Conservation (phyloP, 208 protist species). For the Jaenimonas drosophilae region DNA sequence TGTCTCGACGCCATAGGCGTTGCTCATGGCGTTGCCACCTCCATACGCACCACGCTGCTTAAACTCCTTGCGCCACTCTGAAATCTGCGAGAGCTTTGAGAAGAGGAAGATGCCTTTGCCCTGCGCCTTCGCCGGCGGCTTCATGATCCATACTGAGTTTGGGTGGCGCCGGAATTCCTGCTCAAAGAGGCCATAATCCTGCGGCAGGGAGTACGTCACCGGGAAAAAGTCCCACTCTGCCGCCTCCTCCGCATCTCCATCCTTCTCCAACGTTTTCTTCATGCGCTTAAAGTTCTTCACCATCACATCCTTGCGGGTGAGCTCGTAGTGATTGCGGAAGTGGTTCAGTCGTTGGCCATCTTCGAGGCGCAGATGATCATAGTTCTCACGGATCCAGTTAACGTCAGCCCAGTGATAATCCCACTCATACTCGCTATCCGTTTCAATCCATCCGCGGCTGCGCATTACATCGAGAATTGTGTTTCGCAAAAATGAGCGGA, state of each 20-base stretch:
- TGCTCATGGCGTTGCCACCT: constrained; percentile 7
- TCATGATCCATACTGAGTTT: constrained; percentile 95
- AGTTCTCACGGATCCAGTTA: constrained; percentile 88
- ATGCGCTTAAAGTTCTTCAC: constrained; percentile 94
- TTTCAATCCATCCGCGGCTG: constrained; percentile 88
- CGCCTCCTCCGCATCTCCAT: constrained; percentile 74
- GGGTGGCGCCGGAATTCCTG: constrained; percentile 90
- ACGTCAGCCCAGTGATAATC: constrained; percentile 92
- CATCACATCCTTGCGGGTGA: constrained; percentile 94
- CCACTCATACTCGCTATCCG: constrained; percentile 86
- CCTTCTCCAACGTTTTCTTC: constrained; percentile 77
- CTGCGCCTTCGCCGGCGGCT: constrained; percentile 93
- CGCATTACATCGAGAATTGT: constrained; percentile 88
- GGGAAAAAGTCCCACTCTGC: constrained; percentile 92
- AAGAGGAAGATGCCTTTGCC: constrained; percentile 97
- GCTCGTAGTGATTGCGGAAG: constrained; percentile 96
- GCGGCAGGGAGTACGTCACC: constrained; percentile 89
- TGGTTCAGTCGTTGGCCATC: constrained; percentile 90
- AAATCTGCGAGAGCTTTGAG: constrained; percentile 92
- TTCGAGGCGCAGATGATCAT: constrained; percentile 82
- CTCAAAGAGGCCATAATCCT: constrained; percentile 93
- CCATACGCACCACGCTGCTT: constrained; percentile 40
- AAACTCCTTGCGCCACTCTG: constrained; percentile 89
- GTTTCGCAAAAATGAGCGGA: constrained; percentile 83
- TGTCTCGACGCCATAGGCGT: constrained; percentile 24